phyloP scores from a whole-genome alignment of 2,329 filamentous ascomycete species.

The Penicillium sp. region DNA sequence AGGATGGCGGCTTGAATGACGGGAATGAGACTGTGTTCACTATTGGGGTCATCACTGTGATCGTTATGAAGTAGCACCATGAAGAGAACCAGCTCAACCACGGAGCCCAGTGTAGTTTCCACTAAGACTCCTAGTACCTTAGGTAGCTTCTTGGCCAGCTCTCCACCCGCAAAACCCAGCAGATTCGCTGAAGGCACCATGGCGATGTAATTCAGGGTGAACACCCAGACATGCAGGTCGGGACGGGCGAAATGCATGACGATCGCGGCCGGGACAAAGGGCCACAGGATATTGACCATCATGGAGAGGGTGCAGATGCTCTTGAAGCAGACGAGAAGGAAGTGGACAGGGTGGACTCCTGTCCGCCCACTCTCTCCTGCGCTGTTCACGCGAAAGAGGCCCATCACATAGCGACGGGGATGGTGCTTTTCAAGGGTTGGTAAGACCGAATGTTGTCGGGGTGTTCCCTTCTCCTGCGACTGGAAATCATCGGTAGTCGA shows the following conservation, averaged over 20 bases:
- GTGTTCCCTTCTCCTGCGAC: constrained; percentile 17
- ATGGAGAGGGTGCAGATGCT: constrained; percentile 68
- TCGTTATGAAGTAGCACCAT: constrained; percentile 68
- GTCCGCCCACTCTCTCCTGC: constrained; percentile 70
- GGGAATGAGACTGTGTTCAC: constrained; percentile 53
- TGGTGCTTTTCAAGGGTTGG: constrained; percentile 32
- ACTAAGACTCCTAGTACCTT: constrained; percentile 63
- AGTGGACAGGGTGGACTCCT: constrained; percentile 67
- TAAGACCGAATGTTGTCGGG: constrained; percentile 24
- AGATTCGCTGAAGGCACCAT: constrained; percentile 79
- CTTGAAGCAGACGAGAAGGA: constrained; percentile 65
- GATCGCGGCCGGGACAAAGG: constrained; percentile 72
- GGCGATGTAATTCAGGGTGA: constrained; percentile 73
- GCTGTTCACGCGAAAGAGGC: constrained; percentile 40
- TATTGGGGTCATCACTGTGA: constrained; percentile 42
- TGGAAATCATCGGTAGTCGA: constrained; percentile 3
- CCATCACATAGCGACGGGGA: constrained; percentile 17
- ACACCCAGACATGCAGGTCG: constrained; percentile 66
- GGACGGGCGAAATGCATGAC: constrained; percentile 63
- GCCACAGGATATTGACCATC: constrained; percentile 73
- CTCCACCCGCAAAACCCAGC: constrained; percentile 74
- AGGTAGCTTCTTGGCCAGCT: constrained; percentile 74
- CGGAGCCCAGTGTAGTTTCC: constrained; percentile 66
- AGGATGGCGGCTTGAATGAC: constrained; percentile 84
- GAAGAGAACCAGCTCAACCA: constrained; percentile 83